Conservation (phyloP, 345 rosid genomes). For the Hevea brasiliensis region DNA sequence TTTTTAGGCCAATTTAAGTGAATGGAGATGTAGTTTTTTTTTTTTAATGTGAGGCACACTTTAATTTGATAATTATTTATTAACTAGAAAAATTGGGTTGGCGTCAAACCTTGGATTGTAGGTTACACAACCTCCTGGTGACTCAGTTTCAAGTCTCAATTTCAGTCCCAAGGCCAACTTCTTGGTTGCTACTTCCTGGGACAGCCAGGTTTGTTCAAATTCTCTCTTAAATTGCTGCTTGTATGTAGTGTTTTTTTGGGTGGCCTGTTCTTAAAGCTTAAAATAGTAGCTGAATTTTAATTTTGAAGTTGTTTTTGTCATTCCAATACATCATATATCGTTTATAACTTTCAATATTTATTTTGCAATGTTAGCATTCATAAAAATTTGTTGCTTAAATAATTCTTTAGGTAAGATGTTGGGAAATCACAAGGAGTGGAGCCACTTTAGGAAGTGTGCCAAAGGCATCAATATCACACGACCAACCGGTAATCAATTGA, state of each 20-base stretch:
- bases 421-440: constrained; percentile 81
- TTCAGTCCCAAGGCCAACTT: constrained; percentile 94
- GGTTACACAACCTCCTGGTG: constrained; percentile 86
- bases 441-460: constrained; percentile 51
- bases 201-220: constrained; percentile 70
- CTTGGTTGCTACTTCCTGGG: constrained; percentile 96
- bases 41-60: neutral
- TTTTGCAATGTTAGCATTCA: too few relatives aligned
- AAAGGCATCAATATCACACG: constrained; percentile 82
- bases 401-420: constrained; percentile 75
- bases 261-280: neutral
- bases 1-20: neutral
- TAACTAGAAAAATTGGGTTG: neutral
- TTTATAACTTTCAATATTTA: too few relatives aligned
- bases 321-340: neutral
- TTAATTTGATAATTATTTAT: neutral
- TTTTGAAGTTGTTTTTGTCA: too few relatives aligned
- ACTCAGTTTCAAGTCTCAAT: constrained; percentile 82
- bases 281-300: too few relatives aligned
- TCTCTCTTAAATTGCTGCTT: neutral
- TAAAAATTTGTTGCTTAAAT: neutral
- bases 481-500: constrained; percentile 73
- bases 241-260: neutral
- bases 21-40: neutral
- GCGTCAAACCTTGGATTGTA: constrained; percentile 22